Base-by-base conservation (phyloP, 345 rosid species). In the Salix brachista region DNA sequence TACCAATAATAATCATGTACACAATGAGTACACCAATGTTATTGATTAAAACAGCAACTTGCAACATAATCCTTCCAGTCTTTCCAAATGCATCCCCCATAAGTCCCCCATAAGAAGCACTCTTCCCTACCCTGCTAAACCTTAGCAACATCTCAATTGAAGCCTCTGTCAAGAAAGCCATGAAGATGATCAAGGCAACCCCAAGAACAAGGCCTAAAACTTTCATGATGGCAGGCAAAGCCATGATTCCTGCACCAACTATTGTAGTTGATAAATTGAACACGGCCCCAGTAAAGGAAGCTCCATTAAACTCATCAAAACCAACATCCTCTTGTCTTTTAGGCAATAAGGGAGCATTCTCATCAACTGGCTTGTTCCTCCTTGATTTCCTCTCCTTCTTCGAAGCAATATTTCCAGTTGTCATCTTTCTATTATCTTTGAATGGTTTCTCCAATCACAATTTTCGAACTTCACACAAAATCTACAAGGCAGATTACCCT, bases 191-290 rank as follows among this genome's bases (percentile, higher is more conserved):
- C 88, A 89, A 81, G 2, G 76, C 85, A 73, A 93, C 71, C 69
- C 98, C 98, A 56, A 88, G 90, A 28, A 84, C 67, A 50, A 96
- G 90, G 42, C 97, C 98, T 50, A 96, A 84, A 69, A 90, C 92
- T 79, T 91, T 96, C 95, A 93, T 86, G 62, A 97, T 92, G 5
- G 98, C 99, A 48, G 99, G 99, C 81, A 96, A 80, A 70, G 99
- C 91, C 99, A 96, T 96, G 73, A 96, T 93, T 26, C 98, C 99
- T 34, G 99, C 99, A 75, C 98, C 98, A 75, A 93, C 90, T 69
- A 93, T 80, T 4, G 97, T 93, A 13, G 97, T 96, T 21, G 98
- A 83, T 56, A 96, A 86, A 78, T 96, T 96, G 78, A 93, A 89
- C 71, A 96, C 99, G 1, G 97, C 96, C 69, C 98, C 99, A 17